Conservation (phyloP, 805 yeast species). For the Vanderwaltozyma tropicalis region DNA sequence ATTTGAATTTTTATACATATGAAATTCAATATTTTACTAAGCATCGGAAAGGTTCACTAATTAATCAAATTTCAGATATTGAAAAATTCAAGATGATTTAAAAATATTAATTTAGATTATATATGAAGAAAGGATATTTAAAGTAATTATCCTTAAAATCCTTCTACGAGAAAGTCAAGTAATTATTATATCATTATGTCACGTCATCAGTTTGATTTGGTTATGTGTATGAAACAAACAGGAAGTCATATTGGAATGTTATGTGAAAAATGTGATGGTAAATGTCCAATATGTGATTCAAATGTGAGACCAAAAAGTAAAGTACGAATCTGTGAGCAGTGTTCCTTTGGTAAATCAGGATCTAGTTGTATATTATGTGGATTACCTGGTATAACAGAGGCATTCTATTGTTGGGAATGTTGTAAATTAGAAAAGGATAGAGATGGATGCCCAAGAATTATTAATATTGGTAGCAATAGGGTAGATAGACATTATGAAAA, state of each 20-base stretch:
- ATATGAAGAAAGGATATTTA: too few species aligned
- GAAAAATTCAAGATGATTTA: too few species aligned
- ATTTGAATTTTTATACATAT: too few species aligned
- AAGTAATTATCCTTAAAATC: too few species aligned
- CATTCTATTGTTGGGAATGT: slow-evolving; percentile 81
- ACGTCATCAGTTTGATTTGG: slow-evolving; percentile 77
- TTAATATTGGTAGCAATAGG: slow-evolving; percentile 70
- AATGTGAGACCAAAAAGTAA: slow-evolving; percentile 57
- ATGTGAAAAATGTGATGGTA: slow-evolving; percentile 83
- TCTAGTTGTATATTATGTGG: slow-evolving; percentile 76
- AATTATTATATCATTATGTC: slow-evolving; percentile 60
- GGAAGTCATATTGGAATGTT: slow-evolving; percentile 62
- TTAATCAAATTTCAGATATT: too few species aligned
- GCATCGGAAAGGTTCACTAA: too few species aligned
- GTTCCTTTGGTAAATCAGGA: slow-evolving; percentile 60
- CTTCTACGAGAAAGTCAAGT: too few species aligned
- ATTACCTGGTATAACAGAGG: slow-evolving; percentile 46
- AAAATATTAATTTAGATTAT: too few species aligned
- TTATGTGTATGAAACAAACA: slow-evolving; percentile 76
- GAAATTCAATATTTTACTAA: too few species aligned
- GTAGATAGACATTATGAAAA: slow-evolving; percentile 56
- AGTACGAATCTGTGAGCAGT: slow-evolving; percentile 74
- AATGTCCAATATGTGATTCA: slow-evolving; percentile 86
- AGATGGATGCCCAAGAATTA: slow-evolving; percentile 85
- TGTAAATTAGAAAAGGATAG: slow-evolving; percentile 67